Conservation (phyloP, 345 rosid species). For the Corchorus olitorius region DNA sequence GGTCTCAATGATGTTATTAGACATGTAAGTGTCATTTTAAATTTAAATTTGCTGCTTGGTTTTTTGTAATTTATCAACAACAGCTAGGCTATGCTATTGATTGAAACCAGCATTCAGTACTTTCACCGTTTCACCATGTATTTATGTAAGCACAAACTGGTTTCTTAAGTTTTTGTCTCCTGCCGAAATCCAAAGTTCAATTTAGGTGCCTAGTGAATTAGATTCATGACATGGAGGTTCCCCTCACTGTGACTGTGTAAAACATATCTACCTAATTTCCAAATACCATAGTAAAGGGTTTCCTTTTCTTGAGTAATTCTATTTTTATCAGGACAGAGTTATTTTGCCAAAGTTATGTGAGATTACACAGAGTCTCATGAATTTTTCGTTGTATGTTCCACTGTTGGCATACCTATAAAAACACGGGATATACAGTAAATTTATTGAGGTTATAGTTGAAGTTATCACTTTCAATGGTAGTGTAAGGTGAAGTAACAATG, state of each 20-base stretch:
- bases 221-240: neutral
- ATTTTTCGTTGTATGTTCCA: neutral
- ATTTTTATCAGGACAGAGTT: neutral
- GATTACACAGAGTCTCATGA: neutral
- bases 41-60: neutral
- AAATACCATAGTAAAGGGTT: neutral
- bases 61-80: neutral
- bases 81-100: neutral
- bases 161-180: neutral
- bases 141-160: neutral
- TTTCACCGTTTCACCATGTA: neutral
- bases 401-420: neutral
- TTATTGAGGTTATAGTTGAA: neutral
- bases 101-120: neutral
- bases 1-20: conserved; percentile 94
- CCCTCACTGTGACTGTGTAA: neutral
- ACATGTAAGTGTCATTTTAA: conserved; percentile 52
- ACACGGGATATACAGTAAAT: neutral
- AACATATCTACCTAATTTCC: conserved; percentile 4
- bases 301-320: neutral
- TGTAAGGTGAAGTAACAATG: neutral
- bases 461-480: neutral
- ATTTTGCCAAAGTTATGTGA: neutral
- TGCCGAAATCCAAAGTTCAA: conserved; percentile 5
- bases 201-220: conserved; percentile 9